Conservation (phyloP, 768 basidiomycete genomes). For the Psilocybe subaeruginosa region DNA sequence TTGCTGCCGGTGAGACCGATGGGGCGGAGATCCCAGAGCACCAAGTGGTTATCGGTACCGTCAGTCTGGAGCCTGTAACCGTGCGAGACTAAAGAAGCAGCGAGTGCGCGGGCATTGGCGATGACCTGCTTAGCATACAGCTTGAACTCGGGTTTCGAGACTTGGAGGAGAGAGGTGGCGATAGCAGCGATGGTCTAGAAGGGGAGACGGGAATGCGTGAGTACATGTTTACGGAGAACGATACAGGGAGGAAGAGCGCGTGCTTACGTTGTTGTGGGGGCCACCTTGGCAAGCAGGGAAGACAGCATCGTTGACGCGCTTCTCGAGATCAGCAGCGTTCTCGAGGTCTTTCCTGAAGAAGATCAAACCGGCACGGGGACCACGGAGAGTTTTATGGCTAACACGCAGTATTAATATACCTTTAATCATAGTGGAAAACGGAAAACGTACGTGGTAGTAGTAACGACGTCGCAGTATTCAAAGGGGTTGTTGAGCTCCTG, state of each 20-base stretch:
- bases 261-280: constrained; percentile 92
- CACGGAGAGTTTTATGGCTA: no score
- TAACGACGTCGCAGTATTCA: no score
- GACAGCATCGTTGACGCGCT: constrained; percentile 96
- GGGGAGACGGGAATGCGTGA: constrained; percentile 34
- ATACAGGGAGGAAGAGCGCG: background rate
- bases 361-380: no score
- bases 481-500: no score
- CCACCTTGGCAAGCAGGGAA: constrained; percentile 99
- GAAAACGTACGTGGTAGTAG: no score
- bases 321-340: constrained; percentile 56
- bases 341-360: no score
- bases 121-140: constrained; percentile 85
- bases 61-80: no score
- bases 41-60: no score
- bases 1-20: constrained; percentile 97
- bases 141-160: no score
- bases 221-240: background rate
- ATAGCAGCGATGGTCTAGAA: constrained; percentile 30
- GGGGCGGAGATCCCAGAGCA: constrained; percentile 27
- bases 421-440: no score
- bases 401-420: no score
- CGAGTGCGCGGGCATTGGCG: constrained; percentile 81
- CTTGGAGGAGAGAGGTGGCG: no score
- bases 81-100: constrained; percentile 66